Evolutionary conservation across 768 basidiomycete species (phyloP).

Genomic region (Sporobolomyces roseus): DNA sequence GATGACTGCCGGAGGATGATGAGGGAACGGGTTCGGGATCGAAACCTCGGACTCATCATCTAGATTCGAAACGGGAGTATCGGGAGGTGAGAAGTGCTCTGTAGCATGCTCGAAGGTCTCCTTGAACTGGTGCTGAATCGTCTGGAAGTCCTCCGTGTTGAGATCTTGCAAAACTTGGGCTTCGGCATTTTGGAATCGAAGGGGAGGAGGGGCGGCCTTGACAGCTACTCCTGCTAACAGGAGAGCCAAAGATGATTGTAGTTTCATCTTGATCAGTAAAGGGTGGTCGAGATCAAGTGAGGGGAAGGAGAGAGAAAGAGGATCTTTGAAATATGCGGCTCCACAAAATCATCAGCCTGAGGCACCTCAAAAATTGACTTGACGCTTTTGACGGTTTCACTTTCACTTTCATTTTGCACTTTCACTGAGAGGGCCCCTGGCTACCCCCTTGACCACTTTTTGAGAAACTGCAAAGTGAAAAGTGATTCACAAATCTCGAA

Average conservation of each 20-base stretch:
- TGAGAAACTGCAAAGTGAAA: no score
- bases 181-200: not conserved
- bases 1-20: slow-evolving; percentile 5
- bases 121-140: slow-evolving; percentile 9
- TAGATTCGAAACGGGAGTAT: not conserved
- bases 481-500: no score
- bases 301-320: no score
- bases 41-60: not conserved
- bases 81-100: not conserved
- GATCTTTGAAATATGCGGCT: no score
- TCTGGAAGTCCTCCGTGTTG: slow-evolving; percentile 23
- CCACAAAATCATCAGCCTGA: no score
- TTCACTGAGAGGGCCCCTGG: no score
- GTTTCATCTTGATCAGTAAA: no score
- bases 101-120: slow-evolving; percentile 2
- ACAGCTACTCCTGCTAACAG: slow-evolving; percentile 8
- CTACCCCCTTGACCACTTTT: no score
- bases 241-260: not conserved
- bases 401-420: no score
- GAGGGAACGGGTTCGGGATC: slow-evolving; percentile 20
- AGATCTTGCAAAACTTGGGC: slow-evolving; percentile 7
- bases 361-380: no score
- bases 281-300: no score
- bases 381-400: no score
- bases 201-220: not conserved